Base-by-base conservation (phyloP, 108 stramenopile species). In the Cyclotella kingstonii region DNA sequence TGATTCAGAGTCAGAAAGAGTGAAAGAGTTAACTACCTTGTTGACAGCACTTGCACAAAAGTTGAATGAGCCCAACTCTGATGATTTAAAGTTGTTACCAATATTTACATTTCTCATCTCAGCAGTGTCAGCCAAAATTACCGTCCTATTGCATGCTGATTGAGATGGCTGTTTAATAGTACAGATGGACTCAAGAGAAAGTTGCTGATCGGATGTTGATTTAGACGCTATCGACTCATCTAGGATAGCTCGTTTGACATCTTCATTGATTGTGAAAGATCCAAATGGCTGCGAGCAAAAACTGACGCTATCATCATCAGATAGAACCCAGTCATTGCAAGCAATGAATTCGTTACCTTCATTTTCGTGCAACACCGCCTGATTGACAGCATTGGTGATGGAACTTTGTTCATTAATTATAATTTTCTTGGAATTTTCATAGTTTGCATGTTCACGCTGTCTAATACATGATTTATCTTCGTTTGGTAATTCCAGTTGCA, bases 251-350 rank as follows among this genome's bases (percentile, higher is more conserved):
- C 52, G 30, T 18, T 53, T 53, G 25, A 53, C 52, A 3, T 53
- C 52, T 27, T 38, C 52, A 17, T 53, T 53, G n/a, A 53, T 18
- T 5, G 52, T 35, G 34, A 33, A 53, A 21, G 17, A 53, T 36
- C 52, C 52, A 36, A 53, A 53, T 38, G 52, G 52, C 33, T 53
- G 34, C 18, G 52, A 53, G 34, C 34, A 53, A 15, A 17, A 10
- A 18, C 52, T 53, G 5, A 22, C 52, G 22, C 35, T 35, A 34
- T 53, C 52, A 9, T 53, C 52, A 18, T 40, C 39, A 4, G 35
- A 18, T 36, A 35, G 52, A 10, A 38, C 21, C 52, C 52, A 53
- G 34, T 53, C 52, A 53, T 53, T 35, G 5, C 52, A 18, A 3
- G 52, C n/a, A 17, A 27, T 18, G 33, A 53, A 53, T 22, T 50